phyloP scores from a whole-genome alignment of 192 early-diverging fungal genomes.

The Coemansia sp. region DNA sequence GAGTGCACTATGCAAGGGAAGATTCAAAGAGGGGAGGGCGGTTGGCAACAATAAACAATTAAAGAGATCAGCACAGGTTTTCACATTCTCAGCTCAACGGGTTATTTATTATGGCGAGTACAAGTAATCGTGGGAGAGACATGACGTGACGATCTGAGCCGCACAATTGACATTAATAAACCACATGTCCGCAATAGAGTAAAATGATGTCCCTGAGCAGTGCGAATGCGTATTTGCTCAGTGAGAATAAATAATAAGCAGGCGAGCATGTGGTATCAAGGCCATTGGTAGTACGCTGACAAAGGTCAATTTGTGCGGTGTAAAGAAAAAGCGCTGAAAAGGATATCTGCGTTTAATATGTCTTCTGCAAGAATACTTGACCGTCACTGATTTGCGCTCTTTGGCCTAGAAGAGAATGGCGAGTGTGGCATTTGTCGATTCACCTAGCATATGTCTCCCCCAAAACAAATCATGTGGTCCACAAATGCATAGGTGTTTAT shows the following conservation, averaged over 20 bases:
- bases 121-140: not conserved
- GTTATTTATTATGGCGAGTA: not conserved
- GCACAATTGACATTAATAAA: not conserved
- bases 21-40: not conserved
- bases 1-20: slow-evolving; percentile 21
- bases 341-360: not conserved
- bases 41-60: not conserved
- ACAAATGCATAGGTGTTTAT: not conserved
- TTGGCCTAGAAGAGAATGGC: not conserved
- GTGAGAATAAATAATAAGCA: not conserved
- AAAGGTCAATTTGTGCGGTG: not conserved
- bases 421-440: not conserved
- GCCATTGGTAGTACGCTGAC: not conserved
- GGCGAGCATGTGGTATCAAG: too few species aligned
- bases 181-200: not conserved
- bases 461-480: slow-evolving; percentile 5
- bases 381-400: not conserved
- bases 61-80: not conserved
- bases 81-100: not conserved
- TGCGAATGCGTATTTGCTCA: not conserved
- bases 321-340: not conserved
- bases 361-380: not conserved
- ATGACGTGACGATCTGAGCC: not conserved
- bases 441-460: not conserved
- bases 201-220: not conserved